These are phyloP conservation scores for Fusarium mangiferae DNA, from an alignment of 2,329 filamentous ascomycete species.

Conservation along the genomic window DNA sequence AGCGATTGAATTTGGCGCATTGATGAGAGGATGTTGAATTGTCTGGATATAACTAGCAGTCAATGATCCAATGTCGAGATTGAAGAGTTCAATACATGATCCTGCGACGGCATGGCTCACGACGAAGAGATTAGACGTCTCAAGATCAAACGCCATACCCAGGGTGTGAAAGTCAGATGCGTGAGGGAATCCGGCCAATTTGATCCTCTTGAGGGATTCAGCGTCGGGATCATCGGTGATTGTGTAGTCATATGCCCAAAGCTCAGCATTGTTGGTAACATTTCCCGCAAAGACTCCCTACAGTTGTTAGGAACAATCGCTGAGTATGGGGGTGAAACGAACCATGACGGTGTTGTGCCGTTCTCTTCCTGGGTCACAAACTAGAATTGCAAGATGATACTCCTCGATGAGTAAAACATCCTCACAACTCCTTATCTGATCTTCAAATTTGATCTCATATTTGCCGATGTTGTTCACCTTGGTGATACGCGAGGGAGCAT, in stretches of 20 bases:
- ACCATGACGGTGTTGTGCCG: conserved; percentile 56
- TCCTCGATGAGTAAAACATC: conserved; percentile 52
- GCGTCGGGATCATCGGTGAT: conserved; percentile 7
- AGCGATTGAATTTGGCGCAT: conserved; percentile 53
- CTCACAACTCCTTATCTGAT: conserved; percentile 54
- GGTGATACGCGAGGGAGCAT: conserved; percentile 46
- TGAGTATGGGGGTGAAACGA: neutral
- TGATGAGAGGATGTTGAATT: conserved; percentile 52
- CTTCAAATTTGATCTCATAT: conserved; percentile 49
- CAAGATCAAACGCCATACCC: conserved; percentile 52
- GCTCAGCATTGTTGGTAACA: conserved; percentile 37
- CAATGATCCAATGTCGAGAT: conserved; percentile 47
- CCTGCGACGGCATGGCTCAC: conserved; percentile 51
- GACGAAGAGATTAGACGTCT: conserved; percentile 50
- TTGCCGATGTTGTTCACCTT: conserved; percentile 42
- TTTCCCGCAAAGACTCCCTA: conserved; percentile 43
- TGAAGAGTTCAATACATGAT: conserved; percentile 53
- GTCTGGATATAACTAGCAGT: conserved; percentile 51
- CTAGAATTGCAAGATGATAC: conserved; percentile 49
- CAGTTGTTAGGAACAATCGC: neutral
- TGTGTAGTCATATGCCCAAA: conserved; percentile 54
- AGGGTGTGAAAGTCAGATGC: conserved; percentile 53
- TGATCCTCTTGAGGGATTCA: conserved; percentile 37
- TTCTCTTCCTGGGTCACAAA: conserved; percentile 54
- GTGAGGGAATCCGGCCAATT: conserved; percentile 33